Evolutionary conservation across 306 rosid genomes (phyloP).

Genomic region (Adenanthera pavonina): DNA sequence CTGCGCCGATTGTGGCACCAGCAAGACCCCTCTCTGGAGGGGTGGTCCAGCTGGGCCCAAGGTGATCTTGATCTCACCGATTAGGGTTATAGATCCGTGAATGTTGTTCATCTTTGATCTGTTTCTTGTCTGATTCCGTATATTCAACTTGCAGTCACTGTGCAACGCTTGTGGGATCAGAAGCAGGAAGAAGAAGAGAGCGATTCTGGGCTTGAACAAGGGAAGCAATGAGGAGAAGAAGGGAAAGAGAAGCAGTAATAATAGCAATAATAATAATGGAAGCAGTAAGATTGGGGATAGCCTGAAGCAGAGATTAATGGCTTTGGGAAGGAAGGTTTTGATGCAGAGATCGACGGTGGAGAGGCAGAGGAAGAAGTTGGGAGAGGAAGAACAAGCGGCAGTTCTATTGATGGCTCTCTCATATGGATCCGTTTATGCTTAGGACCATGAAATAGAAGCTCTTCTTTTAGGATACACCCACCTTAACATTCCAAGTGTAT

Average conservation of each 20-base stretch:
- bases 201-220: slow-evolving; percentile 72
- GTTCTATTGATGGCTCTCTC: slow-evolving; percentile 90
- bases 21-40: slow-evolving; percentile 92
- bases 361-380: slow-evolving; percentile 72
- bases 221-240: slow-evolving; percentile 57
- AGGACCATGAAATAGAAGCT: slow-evolving; percentile 37
- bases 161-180: slow-evolving; percentile 99
- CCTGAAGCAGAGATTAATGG: slow-evolving; percentile 66
- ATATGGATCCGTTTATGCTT: slow-evolving; percentile 91
- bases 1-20: slow-evolving; percentile 93
- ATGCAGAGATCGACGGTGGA: slow-evolving; percentile 79
- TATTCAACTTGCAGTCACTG: slow-evolving; percentile 58
- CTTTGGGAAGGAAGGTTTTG: slow-evolving; percentile 77
- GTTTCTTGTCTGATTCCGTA: slow-evolving; percentile 8
- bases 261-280: background rate
- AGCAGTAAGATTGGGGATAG: slow-evolving; percentile 54
- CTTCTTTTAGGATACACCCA: slow-evolving; percentile 8
- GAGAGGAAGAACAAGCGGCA: slow-evolving; percentile 96
- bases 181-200: slow-evolving; percentile 95
- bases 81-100: background rate
- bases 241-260: slow-evolving; percentile 43
- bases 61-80: slow-evolving; percentile 42
- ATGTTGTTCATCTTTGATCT: slow-evolving; percentile 21
- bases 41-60: slow-evolving; percentile 99
- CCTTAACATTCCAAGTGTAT: slow-evolving; percentile 51